These are phyloP conservation scores for Naganishia kalamii DNA, from an alignment of 768 basidiomycete genomes.

Conservation along the genomic window DNA sequence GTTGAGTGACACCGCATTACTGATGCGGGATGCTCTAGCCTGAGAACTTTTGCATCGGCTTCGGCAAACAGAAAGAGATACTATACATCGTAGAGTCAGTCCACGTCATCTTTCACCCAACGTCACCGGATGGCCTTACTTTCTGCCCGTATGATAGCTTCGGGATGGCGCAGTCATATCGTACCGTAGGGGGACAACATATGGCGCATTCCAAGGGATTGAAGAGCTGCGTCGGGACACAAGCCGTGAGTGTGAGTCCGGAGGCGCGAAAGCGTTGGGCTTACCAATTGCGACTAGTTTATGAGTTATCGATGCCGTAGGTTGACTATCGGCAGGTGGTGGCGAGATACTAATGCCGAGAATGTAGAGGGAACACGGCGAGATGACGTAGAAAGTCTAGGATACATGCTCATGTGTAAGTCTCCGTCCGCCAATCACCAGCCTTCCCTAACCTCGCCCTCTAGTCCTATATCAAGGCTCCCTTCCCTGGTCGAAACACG, in stretches of 20 bases:
- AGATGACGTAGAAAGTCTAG: conserved; percentile 25
- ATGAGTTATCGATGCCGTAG: conserved; percentile 24
- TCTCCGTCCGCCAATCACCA: neutral
- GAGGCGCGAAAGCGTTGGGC: neutral
- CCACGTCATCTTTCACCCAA: no score
- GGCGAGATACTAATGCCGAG: no score
- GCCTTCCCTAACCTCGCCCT: neutral
- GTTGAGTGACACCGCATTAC: neutral
- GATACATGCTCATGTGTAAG: conserved; percentile 19
- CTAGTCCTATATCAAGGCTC: neutral
- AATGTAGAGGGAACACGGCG: conserved; percentile 18
- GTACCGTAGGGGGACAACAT: neutral
- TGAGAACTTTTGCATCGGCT: conserved; percentile 23
- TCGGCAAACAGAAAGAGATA: conserved; percentile 8
- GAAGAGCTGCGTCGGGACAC: conserved; percentile 22
- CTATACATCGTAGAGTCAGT: conserved; percentile 23
- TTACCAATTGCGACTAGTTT: neutral
- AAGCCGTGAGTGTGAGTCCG: conserved; percentile 2
- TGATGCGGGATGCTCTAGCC: neutral
- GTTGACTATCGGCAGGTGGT: no score
- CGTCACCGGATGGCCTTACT: no score
- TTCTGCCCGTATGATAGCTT: neutral
- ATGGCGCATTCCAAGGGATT: conserved; percentile 2
- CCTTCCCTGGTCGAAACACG: conserved; percentile 23
- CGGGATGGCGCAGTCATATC: conserved; percentile 22